Evolutionary conservation across 164 flowering plant genomes (phyloP), one percentile per base, ranked within the genome.

Genomic region (Berberis thunbergii): DNA sequence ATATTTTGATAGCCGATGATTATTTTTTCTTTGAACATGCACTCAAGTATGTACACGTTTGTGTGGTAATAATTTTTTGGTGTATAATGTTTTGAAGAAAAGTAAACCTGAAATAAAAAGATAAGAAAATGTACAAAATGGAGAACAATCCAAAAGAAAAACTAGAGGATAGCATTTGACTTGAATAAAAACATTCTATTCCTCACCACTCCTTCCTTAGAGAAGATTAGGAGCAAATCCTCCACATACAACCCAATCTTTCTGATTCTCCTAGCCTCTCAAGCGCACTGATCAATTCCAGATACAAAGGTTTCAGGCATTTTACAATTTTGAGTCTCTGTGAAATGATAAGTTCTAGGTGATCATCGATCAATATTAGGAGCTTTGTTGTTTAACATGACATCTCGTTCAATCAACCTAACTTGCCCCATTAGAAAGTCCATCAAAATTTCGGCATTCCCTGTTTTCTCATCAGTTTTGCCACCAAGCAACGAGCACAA

Each of bases 391-490:
- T 45, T n/a, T 45, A 64, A 59, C 69, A 68, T 75, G 70, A 65
- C 77, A 49, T 54, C 67, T 54, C 59, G 50, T 45, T 65, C 67
- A 2, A 61, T 69, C n/a, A 68, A 56, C 61, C 8, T 62, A 56
- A 60, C 50, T n/a, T 49, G 68, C 26, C 70, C 70, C 41, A 44
- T 64, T 6, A 44, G 43, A 41, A 69, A 53, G 43, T 13, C 63
- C 1, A 43, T 52, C 44, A 71, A 69, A 63, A 49, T 48, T n/a
- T 43, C 50, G 5, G 13, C 41, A 13, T 62, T 11, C 59, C 62
- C 69, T 0, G 45, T 45, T 4, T 67, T 62, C 12, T 70, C 71
- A 42, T 57, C 71, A 6, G 13, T 45, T 56, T 54, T 62, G n/a
- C 62, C 49, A 4, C n/a, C 42, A 42, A 66, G 11, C 4, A 48